Evolutionary conservation across 208 protist genomes (phyloP).

Genomic region (Trypanosoma melophagium): DNA sequence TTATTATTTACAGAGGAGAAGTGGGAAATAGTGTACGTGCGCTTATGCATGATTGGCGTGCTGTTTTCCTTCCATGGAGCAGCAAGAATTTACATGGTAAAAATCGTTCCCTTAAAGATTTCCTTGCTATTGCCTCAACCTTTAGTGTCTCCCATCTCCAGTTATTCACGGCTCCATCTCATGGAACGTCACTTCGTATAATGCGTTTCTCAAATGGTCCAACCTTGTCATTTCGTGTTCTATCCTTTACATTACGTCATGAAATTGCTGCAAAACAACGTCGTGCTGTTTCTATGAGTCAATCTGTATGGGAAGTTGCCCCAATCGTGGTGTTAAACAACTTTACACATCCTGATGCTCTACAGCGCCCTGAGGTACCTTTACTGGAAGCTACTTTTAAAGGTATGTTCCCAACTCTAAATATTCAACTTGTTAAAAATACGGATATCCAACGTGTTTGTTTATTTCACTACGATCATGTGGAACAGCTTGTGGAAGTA

Average conservation of each 20-base stretch:
- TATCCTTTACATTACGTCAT: constrained; percentile 83
- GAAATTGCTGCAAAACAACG: constrained; percentile 82
- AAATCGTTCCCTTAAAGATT: constrained; percentile 90
- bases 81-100: constrained; percentile 87
- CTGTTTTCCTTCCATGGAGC: constrained; percentile 89
- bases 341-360: constrained; percentile 79
- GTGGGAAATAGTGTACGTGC: constrained; percentile 74
- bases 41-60: constrained; percentile 91
- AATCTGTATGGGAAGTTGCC: constrained; percentile 75
- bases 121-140: constrained; percentile 71
- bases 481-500: constrained; percentile 82
- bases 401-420: constrained; percentile 79
- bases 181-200: constrained; percentile 86
- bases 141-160: constrained; percentile 88
- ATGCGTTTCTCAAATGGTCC: constrained; percentile 91
- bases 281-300: constrained; percentile 51
- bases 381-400: constrained; percentile 86
- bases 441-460: constrained; percentile 83
- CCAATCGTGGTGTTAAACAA: constrained; percentile 92
- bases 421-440: constrained; percentile 80
- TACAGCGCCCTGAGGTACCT: constrained; percentile 62
- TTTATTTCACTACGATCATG: constrained; percentile 89
- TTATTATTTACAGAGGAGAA: constrained; percentile 90
- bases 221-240: constrained; percentile 85
- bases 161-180: constrained; percentile 80